Base-by-base conservation (phyloP, 2,329 filamentous ascomycete genomes). In the Grosmannia penicillata region DNA sequence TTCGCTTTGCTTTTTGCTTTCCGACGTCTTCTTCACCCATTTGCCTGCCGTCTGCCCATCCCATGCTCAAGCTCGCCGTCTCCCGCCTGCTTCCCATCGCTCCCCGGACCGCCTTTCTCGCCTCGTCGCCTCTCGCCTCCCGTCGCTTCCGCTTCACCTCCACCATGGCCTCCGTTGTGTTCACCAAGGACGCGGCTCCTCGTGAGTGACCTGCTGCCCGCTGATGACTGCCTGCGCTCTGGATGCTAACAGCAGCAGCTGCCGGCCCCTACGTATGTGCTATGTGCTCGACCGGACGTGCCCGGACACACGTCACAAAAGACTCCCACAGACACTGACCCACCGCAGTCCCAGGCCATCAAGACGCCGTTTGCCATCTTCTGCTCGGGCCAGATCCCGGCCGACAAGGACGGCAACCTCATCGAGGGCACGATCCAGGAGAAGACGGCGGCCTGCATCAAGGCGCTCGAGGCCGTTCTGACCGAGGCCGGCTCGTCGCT, bases 401-500 rank as follows among this genome's bases (percentile, higher is more conserved):
- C 69, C 45, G 72, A 70, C 45, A 59, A 66, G 41, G 57, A 67
- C 39, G 73, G 72, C 45, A 65, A 63, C 51, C 59, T 76, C 37
- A 50, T 75, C 33, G 61, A 70, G 53, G 74, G 72, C 47, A 65
- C 63, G 50, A 78, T 80, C 48, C 65, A 65, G 53, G 64, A 86
- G 49, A 73, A 75, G 62, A 78, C 74, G 22, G 61, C 61, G 37
- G 63, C 68, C 48, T 75, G 70, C 60, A 68, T 84, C 58, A 66
- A 81, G 60, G 93, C 93, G 62, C 72, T 95, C 53, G 71, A 79
- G 58, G 82, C 82, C 31, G 84, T 96, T 41, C 75, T 96, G 37
- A 72, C 76, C 43, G 84, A 78, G 50, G 85, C 86, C 19, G 85
- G 83, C 38, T 87, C 82, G 18, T 74, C 71, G 37, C 70, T 96